Percentiles rank a stretch among this genome's conserved stretches.
Evolutionary conservation across 2,329 filamentous ascomycete species (phyloP).

Genomic region (Canariomyces notabilis): DNA sequence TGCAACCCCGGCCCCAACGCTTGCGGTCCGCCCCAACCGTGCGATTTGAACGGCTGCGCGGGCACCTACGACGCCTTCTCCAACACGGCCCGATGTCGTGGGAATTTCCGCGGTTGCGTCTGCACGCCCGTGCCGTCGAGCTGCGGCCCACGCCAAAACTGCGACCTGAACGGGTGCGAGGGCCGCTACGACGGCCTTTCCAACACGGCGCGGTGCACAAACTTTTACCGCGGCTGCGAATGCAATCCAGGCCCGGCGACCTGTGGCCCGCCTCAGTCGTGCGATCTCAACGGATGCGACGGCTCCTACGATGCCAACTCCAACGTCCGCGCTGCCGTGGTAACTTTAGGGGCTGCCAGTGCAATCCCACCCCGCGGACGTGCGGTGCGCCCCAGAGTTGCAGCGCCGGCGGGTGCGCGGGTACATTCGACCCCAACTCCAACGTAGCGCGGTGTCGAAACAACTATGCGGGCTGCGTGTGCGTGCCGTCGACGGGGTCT

Average conservation of each 20-base stretch:
- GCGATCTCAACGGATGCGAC: conserved; percentile 2
- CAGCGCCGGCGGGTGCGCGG: too few species aligned
- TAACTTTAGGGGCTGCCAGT: neutral
- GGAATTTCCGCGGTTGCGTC: too few species aligned
- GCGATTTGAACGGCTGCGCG: conserved; percentile 1
- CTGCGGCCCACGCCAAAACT: conserved; percentile 5
- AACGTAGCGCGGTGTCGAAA: too few species aligned
- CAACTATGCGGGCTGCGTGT: too few species aligned
- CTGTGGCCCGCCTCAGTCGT: conserved; percentile 4
- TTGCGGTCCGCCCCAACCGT: conserved; percentile 1
- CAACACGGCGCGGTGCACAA: conserved; percentile 1
- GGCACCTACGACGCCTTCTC: conserved; percentile 2
- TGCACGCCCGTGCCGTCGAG: neutral
- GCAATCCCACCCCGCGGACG: too few species aligned
- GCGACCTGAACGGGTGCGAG: conserved; percentile 5
- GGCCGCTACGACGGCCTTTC: conserved; percentile 2
- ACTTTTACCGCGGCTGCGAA: conserved; percentile 2
- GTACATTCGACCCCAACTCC: too few species aligned
- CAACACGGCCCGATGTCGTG: too few species aligned
- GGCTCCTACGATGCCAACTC: neutral
- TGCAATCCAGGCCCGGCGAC: conserved; percentile 1
- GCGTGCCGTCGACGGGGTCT: too few species aligned
- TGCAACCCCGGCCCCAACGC: conserved; percentile 2
- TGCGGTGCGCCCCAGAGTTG: too few species aligned
- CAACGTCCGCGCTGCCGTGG: neutral